Base-by-base conservation (phyloP, 352 stramenopile species). In the Pythium guiyangense region DNA sequence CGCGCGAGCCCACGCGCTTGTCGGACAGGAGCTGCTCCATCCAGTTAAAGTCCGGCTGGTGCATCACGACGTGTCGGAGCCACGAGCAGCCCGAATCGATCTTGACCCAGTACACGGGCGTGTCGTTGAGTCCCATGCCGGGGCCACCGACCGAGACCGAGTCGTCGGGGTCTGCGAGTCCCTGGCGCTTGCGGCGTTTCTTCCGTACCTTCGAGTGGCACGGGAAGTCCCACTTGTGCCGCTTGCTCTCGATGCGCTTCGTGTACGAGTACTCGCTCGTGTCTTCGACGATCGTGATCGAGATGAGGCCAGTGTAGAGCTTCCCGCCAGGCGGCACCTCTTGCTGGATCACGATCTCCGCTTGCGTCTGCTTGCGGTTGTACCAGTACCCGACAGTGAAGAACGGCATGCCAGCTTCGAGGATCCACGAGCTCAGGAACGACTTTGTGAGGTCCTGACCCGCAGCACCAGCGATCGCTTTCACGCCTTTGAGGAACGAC, bases 321-420 rank as follows among this genome's bases (percentile, higher is more conserved):
- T 94, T 90, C 12, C 81, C 82, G 8, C 82, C 84, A 10, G 84
- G 81, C 31, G 84, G 79, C 17, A 94, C 76, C 52, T 90, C 80
- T 57, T 94, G 84, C 60, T 92, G 81, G 12, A 94, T 59, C 34
- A 94, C 84, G 4, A 94, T 74, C 63, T 94, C 84, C 8, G 84
- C 84, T 50, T 94, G 84, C 0, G 79, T 92, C 56, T 94, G 84
- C 46, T 94, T 94, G 42, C 82, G 80, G 58, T 94, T 94, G 72
- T 94, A 92, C 82, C 84, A 94, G 57, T 92, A 94, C 2, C 84
- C 84, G 26, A 94, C 84, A 0, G 79, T 92, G 62, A 94, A 90
- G 49, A 92, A 92, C 20, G 84, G 82, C 81, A 94, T 90, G 9
- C 84, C 83, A 20, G 77, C 65, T 51, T 91, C 78, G 6, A 94